Conservation (phyloP, 306 rosid species). For the Pterocarpus macrocarpus region DNA sequence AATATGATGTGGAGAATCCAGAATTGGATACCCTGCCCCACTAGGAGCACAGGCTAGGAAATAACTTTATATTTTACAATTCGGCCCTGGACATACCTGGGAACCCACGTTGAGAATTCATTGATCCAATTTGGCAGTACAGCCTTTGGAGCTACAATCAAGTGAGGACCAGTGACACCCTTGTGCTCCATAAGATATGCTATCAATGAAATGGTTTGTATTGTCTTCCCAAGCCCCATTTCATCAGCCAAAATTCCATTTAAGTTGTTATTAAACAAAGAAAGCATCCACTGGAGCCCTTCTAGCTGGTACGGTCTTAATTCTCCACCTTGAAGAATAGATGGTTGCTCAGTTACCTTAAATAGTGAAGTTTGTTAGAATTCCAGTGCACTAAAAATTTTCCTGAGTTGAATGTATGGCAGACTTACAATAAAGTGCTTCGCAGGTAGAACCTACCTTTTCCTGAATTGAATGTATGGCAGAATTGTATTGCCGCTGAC, state of each 20-base stretch:
- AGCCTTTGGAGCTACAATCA: slow-evolving; percentile 97
- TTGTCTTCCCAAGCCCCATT: slow-evolving; percentile 96
- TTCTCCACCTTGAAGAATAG: slow-evolving; percentile 90
- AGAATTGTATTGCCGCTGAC: slow-evolving; percentile 93
- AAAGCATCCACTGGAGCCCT: slow-evolving; percentile 97
- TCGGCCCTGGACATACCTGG: slow-evolving; percentile 65
- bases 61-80: slow-evolving; percentile 3
- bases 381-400: slow-evolving; percentile 31
- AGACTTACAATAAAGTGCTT: slow-evolving; percentile 2
- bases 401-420: slow-evolving; percentile 11
- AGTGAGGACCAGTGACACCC: slow-evolving; percentile 88
- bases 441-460: slow-evolving; percentile 59
- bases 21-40: slow-evolving; percentile 21
- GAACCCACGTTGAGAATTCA: slow-evolving; percentile 91
- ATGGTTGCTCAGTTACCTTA: slow-evolving; percentile 92
- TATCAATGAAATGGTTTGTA: slow-evolving; percentile 88
- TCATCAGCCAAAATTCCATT: slow-evolving; percentile 97
- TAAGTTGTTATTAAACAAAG: slow-evolving; percentile 87
- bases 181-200: slow-evolving; percentile 82
- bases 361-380: slow-evolving; percentile 39
- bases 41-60: not conserved
- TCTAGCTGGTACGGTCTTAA: slow-evolving; percentile 86
- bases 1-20: slow-evolving; percentile 24
- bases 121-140: slow-evolving; percentile 89
- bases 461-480: slow-evolving; percentile 95